Evolutionary conservation across 768 basidiomycete genomes (phyloP).

Genomic region (Omphalotus guepiniiformis): DNA sequence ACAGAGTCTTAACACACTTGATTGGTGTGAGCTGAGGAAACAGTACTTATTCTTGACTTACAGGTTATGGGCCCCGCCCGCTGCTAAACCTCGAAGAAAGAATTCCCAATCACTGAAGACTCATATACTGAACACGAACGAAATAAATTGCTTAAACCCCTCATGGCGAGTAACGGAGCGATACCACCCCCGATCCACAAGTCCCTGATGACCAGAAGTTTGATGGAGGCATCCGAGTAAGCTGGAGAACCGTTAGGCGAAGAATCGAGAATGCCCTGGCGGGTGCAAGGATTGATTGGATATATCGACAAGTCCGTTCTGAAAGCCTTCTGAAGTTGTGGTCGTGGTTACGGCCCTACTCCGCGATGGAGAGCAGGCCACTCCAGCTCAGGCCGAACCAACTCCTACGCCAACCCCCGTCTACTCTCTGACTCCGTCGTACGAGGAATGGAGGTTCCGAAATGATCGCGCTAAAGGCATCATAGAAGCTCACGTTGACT

Average conservation of each 20-base stretch:
- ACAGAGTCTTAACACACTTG: too few relatives aligned
- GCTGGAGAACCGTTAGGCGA: not conserved
- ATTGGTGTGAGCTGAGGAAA: too few relatives aligned
- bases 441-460: not conserved
- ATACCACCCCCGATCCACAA: not conserved
- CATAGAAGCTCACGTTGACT: not conserved
- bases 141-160: too few relatives aligned
- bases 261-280: not conserved
- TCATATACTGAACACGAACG: too few relatives aligned
- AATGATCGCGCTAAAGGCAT: not conserved
- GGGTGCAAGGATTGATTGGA: not conserved
- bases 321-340: not conserved
- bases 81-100: too few relatives aligned
- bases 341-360: not conserved
- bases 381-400: not conserved
- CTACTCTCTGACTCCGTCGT: not conserved
- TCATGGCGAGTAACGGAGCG: not conserved
- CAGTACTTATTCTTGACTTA: too few relatives aligned
- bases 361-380: not conserved
- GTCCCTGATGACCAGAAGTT: constrained; percentile 2
- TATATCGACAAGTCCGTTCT: not conserved
- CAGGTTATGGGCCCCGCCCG: too few relatives aligned
- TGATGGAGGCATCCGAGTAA: not conserved
- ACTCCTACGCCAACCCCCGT: not conserved
- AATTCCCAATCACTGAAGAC: too few relatives aligned